Evolutionary conservation across 352 stramenopile species (phyloP).

Genomic region (Phytopythium ostracodes): DNA sequence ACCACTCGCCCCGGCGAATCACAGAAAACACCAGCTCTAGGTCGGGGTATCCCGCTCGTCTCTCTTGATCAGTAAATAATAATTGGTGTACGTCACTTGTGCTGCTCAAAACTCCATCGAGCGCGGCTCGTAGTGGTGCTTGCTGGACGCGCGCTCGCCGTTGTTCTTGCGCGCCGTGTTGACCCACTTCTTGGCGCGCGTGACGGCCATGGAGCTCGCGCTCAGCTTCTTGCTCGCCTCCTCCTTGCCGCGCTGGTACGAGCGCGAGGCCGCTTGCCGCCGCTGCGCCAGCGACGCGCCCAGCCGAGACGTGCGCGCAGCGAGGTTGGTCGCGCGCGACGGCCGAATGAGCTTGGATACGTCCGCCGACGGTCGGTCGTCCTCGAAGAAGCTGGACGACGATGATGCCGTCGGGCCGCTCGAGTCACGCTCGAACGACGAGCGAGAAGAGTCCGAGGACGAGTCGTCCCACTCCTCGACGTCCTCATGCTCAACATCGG

Average conservation of each 20-base stretch:
- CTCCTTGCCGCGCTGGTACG: slow-evolving; percentile 28
- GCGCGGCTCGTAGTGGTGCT: slow-evolving; percentile 7
- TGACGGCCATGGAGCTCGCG: slow-evolving; percentile 19
- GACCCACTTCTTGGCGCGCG: slow-evolving; percentile 33
- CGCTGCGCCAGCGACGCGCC: slow-evolving; percentile 27
- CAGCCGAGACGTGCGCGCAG: slow-evolving; percentile 22
- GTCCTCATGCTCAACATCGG: slow-evolving; percentile 23
- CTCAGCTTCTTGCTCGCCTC: slow-evolving; percentile 20
- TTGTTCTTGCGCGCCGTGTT: slow-evolving; percentile 18
- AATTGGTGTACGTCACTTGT: neutral
- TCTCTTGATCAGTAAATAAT: slow-evolving; percentile 4
- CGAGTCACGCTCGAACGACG: slow-evolving; percentile 20
- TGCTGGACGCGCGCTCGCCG: slow-evolving; percentile 9
- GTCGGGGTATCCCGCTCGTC: slow-evolving; percentile 3
- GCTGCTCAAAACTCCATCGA: slow-evolving; percentile 6
- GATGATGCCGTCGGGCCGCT: slow-evolving; percentile 20
- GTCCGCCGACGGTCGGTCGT: slow-evolving; percentile 40
- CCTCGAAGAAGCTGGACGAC: slow-evolving; percentile 30
- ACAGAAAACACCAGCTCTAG: no score
- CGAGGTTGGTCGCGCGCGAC: slow-evolving; percentile 3
- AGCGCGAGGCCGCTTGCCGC: slow-evolving; percentile 25
- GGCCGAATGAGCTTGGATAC: slow-evolving; percentile 33
- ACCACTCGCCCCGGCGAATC: no score
- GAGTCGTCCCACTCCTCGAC: slow-evolving; percentile 17
- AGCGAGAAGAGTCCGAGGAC: slow-evolving; percentile 1